Base-by-base conservation (phyloP, 345 rosid genomes). In the Euphorbia tirucalli region DNA sequence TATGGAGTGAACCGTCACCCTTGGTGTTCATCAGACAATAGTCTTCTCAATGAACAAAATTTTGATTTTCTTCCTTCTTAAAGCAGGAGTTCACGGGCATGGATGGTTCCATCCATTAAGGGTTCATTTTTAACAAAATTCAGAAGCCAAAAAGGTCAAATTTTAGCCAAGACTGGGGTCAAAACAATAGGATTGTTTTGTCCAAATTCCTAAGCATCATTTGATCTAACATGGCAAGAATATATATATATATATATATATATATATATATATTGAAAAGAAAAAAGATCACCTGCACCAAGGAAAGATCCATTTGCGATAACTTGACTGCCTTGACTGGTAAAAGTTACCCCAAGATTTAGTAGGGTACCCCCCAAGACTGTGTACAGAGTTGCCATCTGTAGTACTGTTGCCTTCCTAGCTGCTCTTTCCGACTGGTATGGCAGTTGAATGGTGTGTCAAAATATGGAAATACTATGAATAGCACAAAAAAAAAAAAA, bases 341-440 rank as follows among this genome's bases (percentile, higher is more conserved):
- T 79, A 5, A 88, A 81, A n/a, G 92, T 82, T 71, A 92, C 84
- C 77, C 99, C 99, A 14, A 95, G 85, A 71, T 92, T 95, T 67
- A 95, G 71, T 37, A 95, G 82, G 62, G 88, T 84, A 13, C 97
- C 97, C 78, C 97, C 97, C 15, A 85, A 44, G 61, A 95, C 96
- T 15, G 97, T 85, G 66, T 90, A 88, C 84, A 90, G 82, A 41
- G 97, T 92, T 65, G 97, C 98, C 98, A 92, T 94, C 74, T 94
- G 97, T 65, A 94, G 76, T 73, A 94, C 78, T 35, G 90, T 80
- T 54, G 96, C 97, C 80, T 90, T 94, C 52, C 86, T 65, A 32
- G 99, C 96, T 30, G 97, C 96, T 84, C 99, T 87, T 71, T 95
- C 97, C 0, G 97, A 90, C 99, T 94, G 85, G 43, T 62, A 50